Evolutionary conservation across 805 yeast species (phyloP).

Genomic region (Dipodascus geniculatus): DNA sequence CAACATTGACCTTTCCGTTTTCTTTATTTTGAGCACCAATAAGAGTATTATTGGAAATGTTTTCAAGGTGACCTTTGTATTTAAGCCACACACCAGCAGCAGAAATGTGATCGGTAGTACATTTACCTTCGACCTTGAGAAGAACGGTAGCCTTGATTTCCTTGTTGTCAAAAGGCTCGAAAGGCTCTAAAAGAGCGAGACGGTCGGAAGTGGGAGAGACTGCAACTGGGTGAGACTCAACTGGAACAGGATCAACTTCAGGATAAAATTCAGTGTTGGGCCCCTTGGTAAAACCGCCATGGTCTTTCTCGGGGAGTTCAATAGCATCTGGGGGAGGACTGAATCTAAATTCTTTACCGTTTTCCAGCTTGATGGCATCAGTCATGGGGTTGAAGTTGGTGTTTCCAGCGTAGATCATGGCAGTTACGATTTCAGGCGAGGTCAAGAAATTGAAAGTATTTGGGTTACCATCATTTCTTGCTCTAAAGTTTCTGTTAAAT

Average conservation of each 20-base stretch:
- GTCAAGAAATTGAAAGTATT: conserved; percentile 95
- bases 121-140: conserved; percentile 91
- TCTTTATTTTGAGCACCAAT: conserved; percentile 96
- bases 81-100: conserved; percentile 99
- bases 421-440: conserved; percentile 97
- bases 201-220: conserved; percentile 89
- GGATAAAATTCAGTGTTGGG: conserved; percentile 63
- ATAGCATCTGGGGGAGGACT: conserved; percentile 65
- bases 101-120: conserved; percentile 96
- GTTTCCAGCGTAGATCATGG: conserved; percentile 91
- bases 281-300: conserved; percentile 62
- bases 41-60: conserved; percentile 87
- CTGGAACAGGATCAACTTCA: conserved; percentile 50
- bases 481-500: conserved; percentile 94
- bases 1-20: conserved; percentile 89
- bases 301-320: conserved; percentile 52
- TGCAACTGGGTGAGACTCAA: conserved; percentile 44
- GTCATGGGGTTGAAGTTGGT: conserved; percentile 84
- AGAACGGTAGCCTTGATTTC: conserved; percentile 69
- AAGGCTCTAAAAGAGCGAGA: conserved; percentile 83
- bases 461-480: conserved; percentile 98
- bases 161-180: conserved; percentile 73
- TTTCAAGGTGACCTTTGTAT: conserved; percentile 95
- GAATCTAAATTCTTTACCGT: conserved; percentile 69
- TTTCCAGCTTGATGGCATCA: conserved; percentile 56